These are phyloP conservation scores for Venturia aucupariae DNA, from an alignment of 2,329 filamentous ascomycete species.

Conservation along the genomic window DNA sequence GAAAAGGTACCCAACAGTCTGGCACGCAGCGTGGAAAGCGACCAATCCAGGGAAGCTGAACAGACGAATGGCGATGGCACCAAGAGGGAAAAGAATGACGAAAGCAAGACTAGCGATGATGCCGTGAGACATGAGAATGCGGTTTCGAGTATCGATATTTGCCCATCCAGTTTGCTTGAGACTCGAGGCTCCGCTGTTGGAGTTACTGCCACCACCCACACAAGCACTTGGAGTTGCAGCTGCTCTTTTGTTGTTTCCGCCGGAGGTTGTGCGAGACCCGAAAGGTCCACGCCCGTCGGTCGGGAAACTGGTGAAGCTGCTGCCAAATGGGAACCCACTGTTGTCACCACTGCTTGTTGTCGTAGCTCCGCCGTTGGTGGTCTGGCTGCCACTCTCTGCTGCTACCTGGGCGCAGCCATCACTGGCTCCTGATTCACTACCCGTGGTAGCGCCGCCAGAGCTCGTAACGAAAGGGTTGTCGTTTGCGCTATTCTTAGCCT, in stretches of 20 bases:
- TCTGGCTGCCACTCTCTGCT: background rate
- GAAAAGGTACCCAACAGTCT: slow-evolving; percentile 39
- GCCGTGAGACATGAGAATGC: slow-evolving; percentile 35
- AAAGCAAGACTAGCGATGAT: slow-evolving; percentile 35
- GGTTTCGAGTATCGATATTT: slow-evolving; percentile 15
- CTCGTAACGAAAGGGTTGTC: slow-evolving; percentile 32
- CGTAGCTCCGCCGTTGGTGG: background rate
- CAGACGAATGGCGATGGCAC: slow-evolving; percentile 35
- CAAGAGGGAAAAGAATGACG: slow-evolving; percentile 36
- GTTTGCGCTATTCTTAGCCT: slow-evolving; percentile 36
- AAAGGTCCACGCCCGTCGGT: background rate
- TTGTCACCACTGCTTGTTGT: slow-evolving; percentile 11
- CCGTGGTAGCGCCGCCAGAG: slow-evolving; percentile 2
- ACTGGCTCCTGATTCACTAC: background rate
- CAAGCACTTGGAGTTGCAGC: slow-evolving; percentile 2
- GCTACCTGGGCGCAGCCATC: background rate
- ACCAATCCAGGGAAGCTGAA: slow-evolving; percentile 34
- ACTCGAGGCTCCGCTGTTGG: slow-evolving; percentile 14
- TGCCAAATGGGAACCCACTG: background rate
- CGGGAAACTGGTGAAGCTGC: slow-evolving; percentile 6
- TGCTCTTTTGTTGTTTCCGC: slow-evolving; percentile 13
- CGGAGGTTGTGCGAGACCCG: background rate
- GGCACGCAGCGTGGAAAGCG: slow-evolving; percentile 38
- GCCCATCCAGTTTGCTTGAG: background rate
- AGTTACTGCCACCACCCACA: slow-evolving; percentile 10